Evolutionary conservation across 352 stramenopile species (phyloP), one percentile per base, ranked within the genome.

Genomic region (Pseudoperonospora humuli): DNA sequence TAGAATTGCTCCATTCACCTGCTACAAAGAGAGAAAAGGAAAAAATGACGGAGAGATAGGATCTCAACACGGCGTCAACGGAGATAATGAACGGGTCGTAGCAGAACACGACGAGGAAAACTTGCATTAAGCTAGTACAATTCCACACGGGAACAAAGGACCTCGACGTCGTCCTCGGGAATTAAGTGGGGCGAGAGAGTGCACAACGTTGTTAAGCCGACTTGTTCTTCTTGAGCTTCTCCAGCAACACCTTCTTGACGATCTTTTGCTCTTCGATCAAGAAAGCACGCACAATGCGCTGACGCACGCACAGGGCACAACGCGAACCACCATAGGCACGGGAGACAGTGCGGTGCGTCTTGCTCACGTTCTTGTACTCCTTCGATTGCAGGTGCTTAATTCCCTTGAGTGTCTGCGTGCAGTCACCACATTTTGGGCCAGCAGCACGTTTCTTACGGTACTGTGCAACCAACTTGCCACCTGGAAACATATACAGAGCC

Each of bases 221-320:
- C 67, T 88, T 88, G 54, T 37, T 63, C 69, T 89, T 86, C 62
- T 81, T 84, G 50, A 86, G 61, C 81, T 97, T 97, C 68, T 98
- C 93, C 32, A 91, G 72, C 50, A 99, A 81, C 45, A 99, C 85
- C 78, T 98, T 97, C 95, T 99, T 99, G 34, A 98, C 95, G 61
- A 98, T 98, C 93, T 99, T 99, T 70, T 99, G 95, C 79, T 99
- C 96, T 75, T 99, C 96, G 73, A 99, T 96, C 42, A 99, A 72
- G 74, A 99, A 99, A 28, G 96, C 96, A 67, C 96, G 84, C 28
- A 99, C 80, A 66, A 99, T 98, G 50, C 91, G 78, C 62, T 96
- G 61, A 53, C 87, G 92, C 45, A 99, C 93, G 75, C 95, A 98
- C 34, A 45, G 54, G 45, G 80, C 90, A 75, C 93, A 98, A 53